Percentiles rank a stretch among this genome's conserved stretches.
Conservation (phyloP, 495 filamentous ascomycete genomes). For the Aspergillus ellipticus region DNA sequence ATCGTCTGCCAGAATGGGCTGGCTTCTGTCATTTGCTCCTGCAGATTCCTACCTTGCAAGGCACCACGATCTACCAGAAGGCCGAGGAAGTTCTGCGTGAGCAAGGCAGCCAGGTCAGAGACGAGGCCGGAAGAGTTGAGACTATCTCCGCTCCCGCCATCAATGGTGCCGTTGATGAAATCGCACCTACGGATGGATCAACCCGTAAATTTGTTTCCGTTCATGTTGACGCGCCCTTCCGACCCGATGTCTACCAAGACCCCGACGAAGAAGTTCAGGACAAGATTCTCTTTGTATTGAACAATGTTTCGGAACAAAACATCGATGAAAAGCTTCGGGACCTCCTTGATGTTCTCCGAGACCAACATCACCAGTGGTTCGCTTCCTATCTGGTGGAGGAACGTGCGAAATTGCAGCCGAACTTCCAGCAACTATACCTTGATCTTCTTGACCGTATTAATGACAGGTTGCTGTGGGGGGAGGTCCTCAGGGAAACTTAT, state of each 20-base stretch:
- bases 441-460: slow-evolving; percentile 82
- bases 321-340: slow-evolving; percentile 76
- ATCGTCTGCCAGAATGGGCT: slow-evolving; percentile 85
- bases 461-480: slow-evolving; percentile 72
- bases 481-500: slow-evolving; percentile 92
- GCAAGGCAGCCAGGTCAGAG: slow-evolving; percentile 42
- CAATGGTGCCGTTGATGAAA: slow-evolving; percentile 66
- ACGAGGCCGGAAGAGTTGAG: slow-evolving; percentile 33
- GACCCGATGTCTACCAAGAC: slow-evolving; percentile 62
- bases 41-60: slow-evolving; percentile 73
- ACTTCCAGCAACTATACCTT: slow-evolving; percentile 89
- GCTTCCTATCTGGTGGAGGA: slow-evolving; percentile 93
- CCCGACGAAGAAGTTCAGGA: slow-evolving; percentile 82
- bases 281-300: slow-evolving; percentile 91
- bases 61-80: slow-evolving; percentile 77
- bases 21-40: slow-evolving; percentile 80
- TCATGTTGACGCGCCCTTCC: slow-evolving; percentile 63
- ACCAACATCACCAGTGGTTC: slow-evolving; percentile 91
- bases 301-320: slow-evolving; percentile 90
- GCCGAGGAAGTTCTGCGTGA: slow-evolving; percentile 76
- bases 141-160: slow-evolving; percentile 40
- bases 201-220: slow-evolving; percentile 67
- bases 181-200: slow-evolving; percentile 46
- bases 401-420: slow-evolving; percentile 92
- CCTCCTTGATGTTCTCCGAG: slow-evolving; percentile 70